Evolutionary conservation across 2,329 filamentous ascomycete genomes (phyloP).

Genomic region (Neofusicoccum kwambonambiense): DNA sequence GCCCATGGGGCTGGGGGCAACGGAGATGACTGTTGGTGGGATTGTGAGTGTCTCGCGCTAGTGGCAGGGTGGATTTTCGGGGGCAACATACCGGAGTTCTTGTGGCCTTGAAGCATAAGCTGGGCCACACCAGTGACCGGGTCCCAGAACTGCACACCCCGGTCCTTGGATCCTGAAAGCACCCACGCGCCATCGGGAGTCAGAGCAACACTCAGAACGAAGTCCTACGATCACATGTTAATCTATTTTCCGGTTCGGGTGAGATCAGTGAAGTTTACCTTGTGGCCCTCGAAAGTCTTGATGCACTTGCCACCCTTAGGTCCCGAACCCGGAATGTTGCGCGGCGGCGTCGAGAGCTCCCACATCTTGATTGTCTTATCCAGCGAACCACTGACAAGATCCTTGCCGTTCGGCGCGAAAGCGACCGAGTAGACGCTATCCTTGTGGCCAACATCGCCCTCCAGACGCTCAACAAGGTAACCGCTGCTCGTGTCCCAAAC

Average conservation of each 20-base stretch:
- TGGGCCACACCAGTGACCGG: slow-evolving; percentile 89
- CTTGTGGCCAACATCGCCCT: slow-evolving; percentile 91
- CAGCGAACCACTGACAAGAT: slow-evolving; percentile 89
- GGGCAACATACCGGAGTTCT: slow-evolving; percentile 71
- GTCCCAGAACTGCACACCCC: slow-evolving; percentile 98
- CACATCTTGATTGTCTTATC: slow-evolving; percentile 99
- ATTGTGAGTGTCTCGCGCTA: not conserved
- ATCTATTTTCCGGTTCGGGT: not conserved
- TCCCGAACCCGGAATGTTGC: slow-evolving; percentile 62
- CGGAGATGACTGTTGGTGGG: slow-evolving; percentile 72
- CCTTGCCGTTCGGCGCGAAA: slow-evolving; percentile 89
- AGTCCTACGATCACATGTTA: slow-evolving; percentile 62
- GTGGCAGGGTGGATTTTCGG: not conserved
- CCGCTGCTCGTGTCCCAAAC: slow-evolving; percentile 92
- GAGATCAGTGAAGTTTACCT: slow-evolving; percentile 56
- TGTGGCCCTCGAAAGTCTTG: slow-evolving; percentile 95
- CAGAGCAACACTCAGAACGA: slow-evolving; percentile 91
- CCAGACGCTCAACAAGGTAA: slow-evolving; percentile 84
- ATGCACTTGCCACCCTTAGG: slow-evolving; percentile 89
- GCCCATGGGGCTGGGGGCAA: slow-evolving; percentile 86
- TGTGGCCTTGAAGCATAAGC: slow-evolving; percentile 98
- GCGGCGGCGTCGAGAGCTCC: slow-evolving; percentile 76
- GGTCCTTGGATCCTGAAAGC: slow-evolving; percentile 93
- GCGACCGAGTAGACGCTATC: slow-evolving; percentile 96
- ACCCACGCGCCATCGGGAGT: slow-evolving; percentile 96